Percentiles rank a stretch among this genome's conserved stretches.
These are phyloP conservation scores for Cyclaneusma minus DNA, from an alignment of 2,329 filamentous ascomycete genomes.

Conservation along the genomic window DNA sequence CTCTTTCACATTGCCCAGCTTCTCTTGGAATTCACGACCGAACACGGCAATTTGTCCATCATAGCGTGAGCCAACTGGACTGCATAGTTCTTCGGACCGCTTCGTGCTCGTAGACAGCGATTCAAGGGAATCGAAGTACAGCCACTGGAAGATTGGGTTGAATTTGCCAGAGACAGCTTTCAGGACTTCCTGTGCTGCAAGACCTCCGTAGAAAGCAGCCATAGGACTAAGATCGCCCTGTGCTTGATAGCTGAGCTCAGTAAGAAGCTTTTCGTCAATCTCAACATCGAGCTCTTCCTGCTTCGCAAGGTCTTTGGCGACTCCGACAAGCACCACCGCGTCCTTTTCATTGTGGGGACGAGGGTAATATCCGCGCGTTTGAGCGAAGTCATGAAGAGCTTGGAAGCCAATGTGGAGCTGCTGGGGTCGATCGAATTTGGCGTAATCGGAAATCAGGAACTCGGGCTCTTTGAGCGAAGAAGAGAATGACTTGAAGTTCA, in stretches of 20 bases:
- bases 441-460: conserved; percentile 83
- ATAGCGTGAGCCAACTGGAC: conserved; percentile 72
- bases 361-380: conserved; percentile 60
- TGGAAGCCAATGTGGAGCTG: conserved; percentile 89
- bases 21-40: conserved; percentile 84
- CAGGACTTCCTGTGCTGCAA: conserved; percentile 85
- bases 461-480: conserved; percentile 74
- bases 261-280: conserved; percentile 81
- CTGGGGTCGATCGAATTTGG: conserved; percentile 89
- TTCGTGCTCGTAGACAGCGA: conserved; percentile 63
- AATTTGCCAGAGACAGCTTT: conserved; percentile 98
- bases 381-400: conserved; percentile 74
- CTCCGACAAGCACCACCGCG: conserved; percentile 59
- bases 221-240: conserved; percentile 81
- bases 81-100: conserved; percentile 77
- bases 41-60: conserved; percentile 97
- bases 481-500: conserved; percentile 75
- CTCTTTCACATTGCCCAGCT: conserved; percentile 76
- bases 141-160: conserved; percentile 84
- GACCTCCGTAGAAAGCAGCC: conserved; percentile 87
- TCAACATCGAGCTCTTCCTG: conserved; percentile 68
- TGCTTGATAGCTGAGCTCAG: conserved; percentile 89
- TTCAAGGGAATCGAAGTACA: conserved; percentile 97
- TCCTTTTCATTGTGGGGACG: conserved; percentile 74
- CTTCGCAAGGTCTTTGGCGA: conserved; percentile 59